Base-by-base conservation (phyloP, 441 rosid species). In the Geranium incanum region DNA sequence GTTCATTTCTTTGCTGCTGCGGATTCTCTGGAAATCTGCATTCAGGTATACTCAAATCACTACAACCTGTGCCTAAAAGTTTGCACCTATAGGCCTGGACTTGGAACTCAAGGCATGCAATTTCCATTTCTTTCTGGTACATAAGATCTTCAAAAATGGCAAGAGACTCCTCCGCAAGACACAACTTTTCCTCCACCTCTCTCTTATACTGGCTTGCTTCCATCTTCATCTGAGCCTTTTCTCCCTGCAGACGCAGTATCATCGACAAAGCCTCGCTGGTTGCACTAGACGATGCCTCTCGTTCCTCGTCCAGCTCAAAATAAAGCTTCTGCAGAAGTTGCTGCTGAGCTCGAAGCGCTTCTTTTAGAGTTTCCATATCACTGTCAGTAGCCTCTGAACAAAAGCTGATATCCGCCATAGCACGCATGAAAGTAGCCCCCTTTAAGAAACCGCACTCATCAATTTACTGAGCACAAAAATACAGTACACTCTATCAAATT, bases 121-220 rank as follows among this genome's bases (percentile, higher is more conserved):
- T 89, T 79, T 94, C 95, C 91, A 90, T 82, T 74, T 94, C 97
- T 71, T 90, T 90, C 68, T 88, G 93, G 66, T 84, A 86, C 36
- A 90, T 86, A 2, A 91, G 79, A 66, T 94, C 94, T 68, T 91
- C 95, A 21, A 86, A 87, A 33, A 84, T 70, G 0, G 81, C 90
- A 1, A 94, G 76, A 60, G 92, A 89, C 15, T 88, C 88, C 77
- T 94, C 97, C 0, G 92, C 97, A 62, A 88, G 93, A 50, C 84
- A 79, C 78, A 91, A 85, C 69, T 87, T 90, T 82, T 86, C 97
- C 78, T 94, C 97, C 0, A 91, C 87, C 90, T 90, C 76, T 63
- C 98, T 89, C 81, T 88, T 90, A 75, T 91, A 94, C 63, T 94
- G 97, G 71, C 84, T 87, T 0, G 98, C 92, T 75, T 94, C 98